These are phyloP conservation scores for Blastobotrys americana DNA, from an alignment of 805 yeast genomes.

Conservation along the genomic window DNA sequence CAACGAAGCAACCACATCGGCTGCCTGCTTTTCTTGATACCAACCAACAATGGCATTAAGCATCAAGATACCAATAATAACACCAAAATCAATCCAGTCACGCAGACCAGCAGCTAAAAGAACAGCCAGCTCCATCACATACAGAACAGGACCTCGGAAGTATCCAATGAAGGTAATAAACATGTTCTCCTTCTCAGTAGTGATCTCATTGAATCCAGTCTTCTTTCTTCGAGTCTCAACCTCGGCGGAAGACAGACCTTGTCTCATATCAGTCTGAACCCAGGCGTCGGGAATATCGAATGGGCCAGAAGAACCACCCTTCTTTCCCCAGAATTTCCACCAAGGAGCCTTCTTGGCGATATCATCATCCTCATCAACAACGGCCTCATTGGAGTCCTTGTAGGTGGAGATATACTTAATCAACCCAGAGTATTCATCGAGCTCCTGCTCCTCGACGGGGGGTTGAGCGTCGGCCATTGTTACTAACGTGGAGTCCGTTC, in stretches of 20 bases:
- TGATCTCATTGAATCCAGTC: slow-evolving; percentile 83
- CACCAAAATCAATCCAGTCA: slow-evolving; percentile 99
- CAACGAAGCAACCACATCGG: slow-evolving; percentile 92
- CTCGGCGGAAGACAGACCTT: slow-evolving; percentile 72
- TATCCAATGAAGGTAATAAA: slow-evolving; percentile 73
- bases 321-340: slow-evolving; percentile 44
- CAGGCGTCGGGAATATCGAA: slow-evolving; percentile 67
- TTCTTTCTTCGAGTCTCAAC: slow-evolving; percentile 79
- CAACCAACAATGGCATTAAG: slow-evolving; percentile 93
- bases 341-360: slow-evolving; percentile 63
- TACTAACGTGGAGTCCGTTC: too few relatives aligned
- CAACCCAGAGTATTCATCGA: slow-evolving; percentile 33
- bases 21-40: slow-evolving; percentile 96
- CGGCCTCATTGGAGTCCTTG: slow-evolving; percentile 37
- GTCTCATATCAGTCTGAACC: slow-evolving; percentile 68
- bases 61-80: slow-evolving; percentile 78
- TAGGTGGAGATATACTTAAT: slow-evolving; percentile 32
- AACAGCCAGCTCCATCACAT: slow-evolving; percentile 96
- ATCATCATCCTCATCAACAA: slow-evolving; percentile 52
- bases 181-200: slow-evolving; percentile 77
- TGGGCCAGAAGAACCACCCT: slow-evolving; percentile 30
- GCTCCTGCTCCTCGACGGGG: slow-evolving; percentile 45
- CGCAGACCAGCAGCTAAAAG: slow-evolving; percentile 90
- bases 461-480: slow-evolving; percentile 45
- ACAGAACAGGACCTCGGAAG: slow-evolving; percentile 90